Evolutionary conservation across 148 eudicot species (phyloP), one percentile per base, ranked within the genome.

Genomic region (Camellia sinensis): DNA sequence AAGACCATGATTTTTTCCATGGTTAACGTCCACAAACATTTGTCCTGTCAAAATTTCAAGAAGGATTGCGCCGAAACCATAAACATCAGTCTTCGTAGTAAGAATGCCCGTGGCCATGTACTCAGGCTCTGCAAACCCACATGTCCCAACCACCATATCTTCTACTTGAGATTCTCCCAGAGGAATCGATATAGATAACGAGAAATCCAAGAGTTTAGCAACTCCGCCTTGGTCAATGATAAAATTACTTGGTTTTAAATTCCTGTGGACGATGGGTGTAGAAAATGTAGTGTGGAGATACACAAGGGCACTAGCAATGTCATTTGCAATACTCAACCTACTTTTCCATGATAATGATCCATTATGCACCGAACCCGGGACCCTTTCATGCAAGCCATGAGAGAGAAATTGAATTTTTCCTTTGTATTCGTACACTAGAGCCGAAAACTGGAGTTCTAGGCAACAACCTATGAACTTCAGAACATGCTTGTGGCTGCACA

Each of bases 51-150:
- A 71, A 60, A 79, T 76, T 22, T 67, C 60, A 43, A 75, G 62
- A 5, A 79, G 71, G 40, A 75, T 46, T 59, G 70, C 41, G 2
- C 82, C 85, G 41, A 79, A 74, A 50, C 48, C 62, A 67, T 60
- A 83, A 40, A 83, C 85, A 83, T 83, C 82, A 10, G 71, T 75
- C 60, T 80, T 79, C 66, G 59, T 48, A 0, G 82, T 67, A 13
- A 80, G 18, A 19, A 83, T 3, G 29, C 79, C 64, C 13, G 79
- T 54, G 29, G 14, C 1, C 13, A 3, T 3, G 29, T 65, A 73
- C 37, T 73, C n/a, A 14, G 77, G 74, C 14, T 72, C 78, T 3
- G 18, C 2, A 11, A 44, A 66, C 62, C 79, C 64, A 3, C 0
- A 12, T 5, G 60, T 43, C 22, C 81, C 78, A 2, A 74, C 6